phyloP scores from a whole-genome alignment of 2,329 filamentous ascomycete species.

The Hypocreales sp. region DNA sequence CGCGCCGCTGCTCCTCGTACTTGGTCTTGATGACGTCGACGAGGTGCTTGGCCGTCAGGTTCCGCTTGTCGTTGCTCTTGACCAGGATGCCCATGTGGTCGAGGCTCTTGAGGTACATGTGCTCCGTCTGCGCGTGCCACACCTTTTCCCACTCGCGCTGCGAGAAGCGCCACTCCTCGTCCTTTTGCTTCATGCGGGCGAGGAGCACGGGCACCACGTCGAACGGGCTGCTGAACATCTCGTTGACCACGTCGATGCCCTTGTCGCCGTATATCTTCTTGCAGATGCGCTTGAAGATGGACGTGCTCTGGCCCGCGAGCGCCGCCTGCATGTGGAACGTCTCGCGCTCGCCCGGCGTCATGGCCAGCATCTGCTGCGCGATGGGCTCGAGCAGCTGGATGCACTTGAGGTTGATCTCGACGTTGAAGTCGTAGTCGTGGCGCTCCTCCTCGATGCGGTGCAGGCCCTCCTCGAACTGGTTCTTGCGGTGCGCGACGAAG shows the following conservation, averaged over 20 bases:
- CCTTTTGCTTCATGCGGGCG: conserved; percentile 82
- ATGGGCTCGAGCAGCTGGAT: conserved; percentile 94
- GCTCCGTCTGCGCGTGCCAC: conserved; percentile 89
- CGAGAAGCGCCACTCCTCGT: conserved; percentile 94
- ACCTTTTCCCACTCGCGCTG: conserved; percentile 98
- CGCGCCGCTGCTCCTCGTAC: conserved; percentile 75
- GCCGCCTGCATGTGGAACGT: conserved; percentile 68
- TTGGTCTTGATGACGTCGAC: conserved; percentile 84
- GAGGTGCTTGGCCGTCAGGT: conserved; percentile 78
- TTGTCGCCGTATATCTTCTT: conserved; percentile 95
- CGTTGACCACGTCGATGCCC: conserved; percentile 70
- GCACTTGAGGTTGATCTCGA: conserved; percentile 86
- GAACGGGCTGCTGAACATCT: conserved; percentile 73
- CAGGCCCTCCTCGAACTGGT: conserved; percentile 82
- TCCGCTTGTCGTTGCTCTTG: conserved; percentile 79
- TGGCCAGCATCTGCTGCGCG: conserved; percentile 73
- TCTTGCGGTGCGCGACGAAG: conserved; percentile 95
- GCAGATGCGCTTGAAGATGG: conserved; percentile 91
- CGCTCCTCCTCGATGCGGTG: conserved; percentile 96
- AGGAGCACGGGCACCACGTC: conserved; percentile 80
- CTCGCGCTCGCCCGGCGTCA: conserved; percentile 57
- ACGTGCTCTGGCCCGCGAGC: conserved; percentile 83
- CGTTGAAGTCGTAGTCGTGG: conserved; percentile 97
- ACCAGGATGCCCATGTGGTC: conserved; percentile 92
- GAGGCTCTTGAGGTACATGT: conserved; percentile 88